Conservation (phyloP, 1,284 basidiomycete genomes). For the Naganishia cerealis region DNA sequence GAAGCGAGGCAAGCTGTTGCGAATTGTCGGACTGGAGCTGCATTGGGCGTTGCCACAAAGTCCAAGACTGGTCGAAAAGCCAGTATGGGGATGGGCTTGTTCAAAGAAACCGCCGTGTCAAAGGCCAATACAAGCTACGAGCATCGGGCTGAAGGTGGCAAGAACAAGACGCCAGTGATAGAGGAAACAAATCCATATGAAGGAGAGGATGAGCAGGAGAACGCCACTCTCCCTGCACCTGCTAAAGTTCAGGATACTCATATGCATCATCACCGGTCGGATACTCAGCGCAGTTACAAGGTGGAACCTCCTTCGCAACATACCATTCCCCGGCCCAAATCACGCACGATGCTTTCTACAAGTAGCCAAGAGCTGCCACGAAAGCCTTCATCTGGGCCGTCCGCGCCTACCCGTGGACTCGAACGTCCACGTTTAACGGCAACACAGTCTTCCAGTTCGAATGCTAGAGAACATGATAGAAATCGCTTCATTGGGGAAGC, state of each 20-base stretch:
- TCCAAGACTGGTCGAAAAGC: constrained; percentile 53
- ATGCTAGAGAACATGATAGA: not conserved
- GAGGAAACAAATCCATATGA: constrained; percentile 27
- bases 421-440: not conserved
- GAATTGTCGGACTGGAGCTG: not conserved
- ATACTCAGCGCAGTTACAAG: constrained; percentile 1
- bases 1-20: constrained; percentile 43
- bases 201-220: constrained; percentile 8
- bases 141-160: constrained; percentile 23
- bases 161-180: constrained; percentile 21
- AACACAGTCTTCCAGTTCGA: not conserved
- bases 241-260: not conserved
- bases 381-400: not conserved
- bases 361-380: constrained; percentile 2
- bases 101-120: constrained; percentile 46
- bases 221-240: not conserved
- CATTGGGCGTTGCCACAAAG: not conserved
- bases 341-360: not conserved
- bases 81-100: constrained; percentile 55
- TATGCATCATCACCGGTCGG: constrained; percentile 7
- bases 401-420: constrained; percentile 13
- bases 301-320: not conserved
- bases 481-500: not conserved
- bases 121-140: constrained; percentile 29
- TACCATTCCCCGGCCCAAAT: not conserved